phyloP scores from a whole-genome alignment of 169 alveolate species.

The Eimeria brunetti region DNA sequence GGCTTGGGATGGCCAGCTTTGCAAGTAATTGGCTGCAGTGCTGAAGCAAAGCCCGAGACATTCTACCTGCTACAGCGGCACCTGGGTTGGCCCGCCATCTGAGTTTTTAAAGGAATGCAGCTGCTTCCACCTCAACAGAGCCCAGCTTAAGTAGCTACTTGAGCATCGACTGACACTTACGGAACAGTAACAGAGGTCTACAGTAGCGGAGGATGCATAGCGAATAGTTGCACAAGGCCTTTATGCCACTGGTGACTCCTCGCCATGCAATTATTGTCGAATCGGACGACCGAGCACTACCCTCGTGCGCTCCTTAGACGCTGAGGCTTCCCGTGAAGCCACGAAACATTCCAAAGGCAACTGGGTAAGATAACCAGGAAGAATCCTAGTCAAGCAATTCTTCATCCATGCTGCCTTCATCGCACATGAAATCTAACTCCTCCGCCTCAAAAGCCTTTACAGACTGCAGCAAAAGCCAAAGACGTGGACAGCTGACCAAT shows the following conservation, averaged over 20 bases:
- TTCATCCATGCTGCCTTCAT: conserved; percentile 66
- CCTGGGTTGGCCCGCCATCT: background rate
- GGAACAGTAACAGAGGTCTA: background rate
- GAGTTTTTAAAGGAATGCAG: background rate
- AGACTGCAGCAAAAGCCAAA: conserved; percentile 62
- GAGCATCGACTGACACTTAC: background rate
- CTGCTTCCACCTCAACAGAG: background rate
- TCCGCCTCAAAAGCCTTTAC: conserved; percentile 59
- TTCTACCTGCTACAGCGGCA: background rate
- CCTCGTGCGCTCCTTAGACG: background rate
- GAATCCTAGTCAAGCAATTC: conserved; percentile 43
- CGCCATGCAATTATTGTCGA: background rate
- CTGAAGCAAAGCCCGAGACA: background rate
- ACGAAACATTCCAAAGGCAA: background rate
- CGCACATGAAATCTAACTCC: conserved; percentile 43
- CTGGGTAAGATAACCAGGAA: background rate
- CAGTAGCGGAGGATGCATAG: background rate
- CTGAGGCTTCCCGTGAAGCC: background rate
- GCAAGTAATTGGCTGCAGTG: background rate
- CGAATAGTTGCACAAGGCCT: background rate
- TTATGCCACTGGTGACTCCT: background rate
- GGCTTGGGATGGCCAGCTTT: background rate
- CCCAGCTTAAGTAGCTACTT: background rate
- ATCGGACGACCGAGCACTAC: background rate
- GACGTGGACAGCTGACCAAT: background rate